A percentile compares a stretch with the other conserved stretches of the same genome.
Evolutionary conservation across 1,139 yeast genomes (phyloP).

Genomic region (Geotrichum phurueaensis): DNA sequence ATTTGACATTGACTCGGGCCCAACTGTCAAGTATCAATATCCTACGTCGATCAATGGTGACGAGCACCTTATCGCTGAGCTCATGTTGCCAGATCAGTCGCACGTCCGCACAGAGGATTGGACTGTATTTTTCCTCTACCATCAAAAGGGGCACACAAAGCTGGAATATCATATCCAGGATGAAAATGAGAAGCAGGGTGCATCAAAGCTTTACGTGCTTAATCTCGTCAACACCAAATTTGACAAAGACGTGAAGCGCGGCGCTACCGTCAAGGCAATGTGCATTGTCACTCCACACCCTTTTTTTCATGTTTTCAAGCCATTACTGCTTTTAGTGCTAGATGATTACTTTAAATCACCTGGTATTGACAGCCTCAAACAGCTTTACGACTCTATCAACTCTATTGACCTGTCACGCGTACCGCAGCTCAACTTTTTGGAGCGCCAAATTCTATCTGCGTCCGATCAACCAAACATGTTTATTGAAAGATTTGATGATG

Average conservation of each 20-base stretch:
- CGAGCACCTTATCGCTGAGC: conserved; percentile 41
- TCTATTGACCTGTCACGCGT: conserved; percentile 32
- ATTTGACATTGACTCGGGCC: conserved; percentile 61
- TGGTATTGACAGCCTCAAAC: conserved; percentile 27
- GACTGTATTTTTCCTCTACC: conserved; percentile 50
- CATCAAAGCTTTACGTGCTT: conserved; percentile 48
- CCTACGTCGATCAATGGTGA: conserved; percentile 34
- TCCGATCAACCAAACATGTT: conserved; percentile 31
- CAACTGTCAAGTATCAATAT: conserved; percentile 47
- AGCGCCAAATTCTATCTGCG: conserved; percentile 31
- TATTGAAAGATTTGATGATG: conserved; percentile 29
- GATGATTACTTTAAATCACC: conserved; percentile 40
- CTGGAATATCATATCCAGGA: conserved; percentile 28
- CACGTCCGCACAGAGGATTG: conserved; percentile 57
- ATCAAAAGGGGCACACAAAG: conserved; percentile 28
- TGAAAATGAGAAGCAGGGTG: conserved; percentile 25
- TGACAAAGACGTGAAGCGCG: conserved; percentile 44
- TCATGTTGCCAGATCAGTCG: conserved; percentile 62
- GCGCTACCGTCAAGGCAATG: conserved; percentile 52
- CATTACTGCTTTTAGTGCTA: conserved; percentile 49
- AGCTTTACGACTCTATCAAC: conserved; percentile 40
- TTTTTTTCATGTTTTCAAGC: conserved; percentile 54
- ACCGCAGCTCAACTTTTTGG: conserved; percentile 31
- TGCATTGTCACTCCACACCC: conserved; percentile 48
- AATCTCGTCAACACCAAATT: conserved; percentile 48